phyloP scores from a whole-genome alignment of 345 rosid species.

The Reutealis trisperma region DNA sequence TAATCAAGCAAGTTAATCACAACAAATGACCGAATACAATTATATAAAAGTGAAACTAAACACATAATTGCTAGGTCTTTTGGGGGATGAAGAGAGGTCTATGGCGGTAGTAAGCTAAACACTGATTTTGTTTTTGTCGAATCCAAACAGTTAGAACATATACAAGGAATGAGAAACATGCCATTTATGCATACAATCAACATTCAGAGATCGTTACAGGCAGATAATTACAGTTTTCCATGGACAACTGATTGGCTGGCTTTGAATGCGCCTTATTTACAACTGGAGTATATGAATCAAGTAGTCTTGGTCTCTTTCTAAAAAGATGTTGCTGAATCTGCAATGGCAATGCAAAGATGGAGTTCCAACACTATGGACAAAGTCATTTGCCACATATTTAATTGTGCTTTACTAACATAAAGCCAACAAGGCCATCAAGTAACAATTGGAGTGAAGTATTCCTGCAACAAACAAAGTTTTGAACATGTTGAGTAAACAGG shows the following conservation, averaged over 20 bases:
- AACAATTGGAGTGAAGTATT: background rate
- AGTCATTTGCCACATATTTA: background rate
- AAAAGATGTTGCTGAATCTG: background rate
- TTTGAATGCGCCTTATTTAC: no score
- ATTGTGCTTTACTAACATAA: background rate
- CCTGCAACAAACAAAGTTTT: background rate
- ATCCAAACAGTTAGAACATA: no score
- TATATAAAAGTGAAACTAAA: background rate
- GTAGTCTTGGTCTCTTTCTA: background rate
- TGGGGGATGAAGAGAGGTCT: no score
- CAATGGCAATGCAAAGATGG: background rate
- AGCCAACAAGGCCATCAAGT: background rate
- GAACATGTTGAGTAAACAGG: background rate
- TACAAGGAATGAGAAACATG: no score
- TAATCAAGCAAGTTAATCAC: constrained; percentile 6
- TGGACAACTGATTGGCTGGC: background rate
- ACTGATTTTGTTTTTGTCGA: no score
- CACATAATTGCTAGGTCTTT: background rate
- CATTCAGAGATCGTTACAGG: background rate
- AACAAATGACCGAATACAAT: background rate
- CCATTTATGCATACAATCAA: background rate
- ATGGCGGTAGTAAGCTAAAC: no score
- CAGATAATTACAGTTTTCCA: constrained; percentile 1
- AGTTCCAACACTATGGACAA: background rate
- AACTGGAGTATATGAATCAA: background rate